Conservation (phyloP, 345 rosid species). For the Syzygium oleosum region DNA sequence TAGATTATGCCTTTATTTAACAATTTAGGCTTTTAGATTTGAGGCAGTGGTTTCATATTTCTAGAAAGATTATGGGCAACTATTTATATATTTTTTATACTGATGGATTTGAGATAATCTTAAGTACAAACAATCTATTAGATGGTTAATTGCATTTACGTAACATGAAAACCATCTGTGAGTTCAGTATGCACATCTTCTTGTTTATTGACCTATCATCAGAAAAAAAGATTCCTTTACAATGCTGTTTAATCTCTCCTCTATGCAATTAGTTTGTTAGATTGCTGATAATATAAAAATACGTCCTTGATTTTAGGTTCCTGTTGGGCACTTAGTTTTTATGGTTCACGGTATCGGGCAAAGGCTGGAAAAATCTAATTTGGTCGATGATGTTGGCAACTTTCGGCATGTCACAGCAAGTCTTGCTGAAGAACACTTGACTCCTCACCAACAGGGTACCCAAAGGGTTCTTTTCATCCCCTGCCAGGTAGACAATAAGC, state of each 20-base stretch:
- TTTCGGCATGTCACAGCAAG: slow-evolving; percentile 75
- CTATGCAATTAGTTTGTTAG: neutral
- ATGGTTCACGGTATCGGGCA: slow-evolving; percentile 99
- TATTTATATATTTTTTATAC: neutral
- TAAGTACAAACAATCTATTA: neutral
- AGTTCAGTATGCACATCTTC: neutral
- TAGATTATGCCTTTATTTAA: neutral
- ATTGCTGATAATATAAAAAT: neutral
- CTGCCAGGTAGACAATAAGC: slow-evolving; percentile 59
- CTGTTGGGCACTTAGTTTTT: slow-evolving; percentile 90
- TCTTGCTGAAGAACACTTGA: slow-evolving; percentile 75
- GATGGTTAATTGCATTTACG: neutral
- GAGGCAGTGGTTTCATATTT: neutral
- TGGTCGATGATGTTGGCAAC: slow-evolving; percentile 90
- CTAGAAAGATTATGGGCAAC: neutral
- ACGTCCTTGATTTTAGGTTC: slow-evolving; percentile 48
- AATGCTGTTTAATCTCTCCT: neutral
- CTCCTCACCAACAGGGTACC: slow-evolving; percentile 56
- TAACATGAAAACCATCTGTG: neutral
- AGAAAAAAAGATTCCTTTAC: neutral
- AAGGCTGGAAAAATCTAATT: slow-evolving; percentile 91
- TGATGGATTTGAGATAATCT: neutral
- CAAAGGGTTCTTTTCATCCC: slow-evolving; percentile 93
- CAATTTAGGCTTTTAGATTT: neutral
- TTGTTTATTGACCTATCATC: neutral